Base-by-base conservation (phyloP, 2,329 filamentous ascomycete genomes). In the Beauveria caledonica region DNA sequence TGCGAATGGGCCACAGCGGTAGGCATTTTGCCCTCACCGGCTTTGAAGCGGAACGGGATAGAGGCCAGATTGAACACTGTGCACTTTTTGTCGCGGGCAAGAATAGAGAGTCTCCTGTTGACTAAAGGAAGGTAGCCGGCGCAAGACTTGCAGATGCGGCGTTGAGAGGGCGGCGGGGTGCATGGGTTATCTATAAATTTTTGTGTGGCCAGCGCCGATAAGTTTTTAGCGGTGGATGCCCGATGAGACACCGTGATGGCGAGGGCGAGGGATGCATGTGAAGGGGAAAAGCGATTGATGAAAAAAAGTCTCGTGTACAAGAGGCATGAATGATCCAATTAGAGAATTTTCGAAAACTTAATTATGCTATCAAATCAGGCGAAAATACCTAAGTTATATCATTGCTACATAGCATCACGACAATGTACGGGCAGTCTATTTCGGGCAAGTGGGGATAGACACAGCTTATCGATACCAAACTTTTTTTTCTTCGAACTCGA, bases 31-130 rank as follows among this genome's bases (percentile, higher is more conserved):
- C 80, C 81, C 73, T 80, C 79, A 74, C 88, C 88, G 73, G 88
- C 89, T 80, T 95, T 96, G 77, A 96, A 96, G 76, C 92, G 82
- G 71, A 88, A 95, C 3, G 92, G 90, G 75, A 92, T 76, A 60
- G 87, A 88, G 77, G 81, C 84, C 84, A 87, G 76, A 63, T 77
- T 86, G 79, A 53, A 39, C 40, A 39, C 21, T 46, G 64, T 25
- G 50, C 33, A 40, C 15, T 6, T 42, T 45, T 15, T 3, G 44
- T 4, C 23, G 11, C 49, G 29, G 19, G 44, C 5, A 23, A 45
- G 52, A 45, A 50, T 7, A 15, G 10, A 40, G 17, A 23, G 8
- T 23, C 33, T 27, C 2, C 6, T 52, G 40, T 8, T 6, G 45
- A 11, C 45, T 25, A 39, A 48, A 40, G 23, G 40, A 36, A 51